Evolutionary conservation across 2,329 filamentous ascomycete species (phyloP), one percentile per base, ranked within the genome.

Genomic region (Didymella arachidicola): DNA sequence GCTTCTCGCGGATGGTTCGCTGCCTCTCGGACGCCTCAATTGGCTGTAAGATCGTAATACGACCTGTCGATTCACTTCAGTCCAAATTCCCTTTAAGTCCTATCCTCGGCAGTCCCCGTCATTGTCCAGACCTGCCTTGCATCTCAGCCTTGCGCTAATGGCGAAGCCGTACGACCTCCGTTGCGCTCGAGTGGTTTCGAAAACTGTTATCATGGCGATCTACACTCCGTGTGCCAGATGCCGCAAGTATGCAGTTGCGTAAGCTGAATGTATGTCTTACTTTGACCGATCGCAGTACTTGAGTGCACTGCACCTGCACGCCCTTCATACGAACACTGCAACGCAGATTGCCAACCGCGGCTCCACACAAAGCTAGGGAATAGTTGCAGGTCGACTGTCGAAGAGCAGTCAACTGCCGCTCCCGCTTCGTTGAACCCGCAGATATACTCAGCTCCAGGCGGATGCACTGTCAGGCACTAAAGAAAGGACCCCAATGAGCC

Each of bases 1-100:
- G 34, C 47, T 52, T 57, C 47, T 45, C 34, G 27, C n/a, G 41
- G 8, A 47, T 42, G 34, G 27, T 36, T 47, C 36, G 47, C 42
- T 52, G 47, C 19, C 19, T 26, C 25, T 3, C 26, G 16, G 32
- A 34, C 47, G 34, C 41, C 54, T 51, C 34, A 14, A 47, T 18
- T 42, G 41, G 32, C 10, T 42, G 22, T 11, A 8, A 30, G 5
- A 39, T 39, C 45, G 26, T 30, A 19, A 25, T 6, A 39, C 18
- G 39, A 8, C 39, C 34, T 34, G 34, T 29, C 30, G 1, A 7
- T 45, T 25, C 3, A n/a, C 11, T 27, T 7, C 7, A n/a, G 16
- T 10, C 6, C 19, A 8, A 36, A n/a, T 2, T 3, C 7, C 7
- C 25, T 5, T 5, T n/a, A 38, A 14, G 16, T 5, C 4, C 18